These are phyloP conservation scores for Ophiobolus disseminans DNA, from an alignment of 2,329 filamentous ascomycete species.

Conservation along the genomic window DNA sequence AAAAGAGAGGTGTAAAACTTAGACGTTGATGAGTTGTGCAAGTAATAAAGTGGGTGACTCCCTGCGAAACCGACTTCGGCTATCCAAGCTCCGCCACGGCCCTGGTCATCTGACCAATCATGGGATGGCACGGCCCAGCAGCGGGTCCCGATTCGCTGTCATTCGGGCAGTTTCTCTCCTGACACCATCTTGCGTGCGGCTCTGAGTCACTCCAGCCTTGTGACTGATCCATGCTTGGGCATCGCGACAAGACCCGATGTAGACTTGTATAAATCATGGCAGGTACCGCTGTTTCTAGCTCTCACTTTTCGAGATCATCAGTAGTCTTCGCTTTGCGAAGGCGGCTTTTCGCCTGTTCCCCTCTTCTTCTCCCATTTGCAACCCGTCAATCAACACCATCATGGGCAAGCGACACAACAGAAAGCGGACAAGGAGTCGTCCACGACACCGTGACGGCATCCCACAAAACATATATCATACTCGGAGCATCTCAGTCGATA, in stretches of 20 bases:
- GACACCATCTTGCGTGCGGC: slow-evolving; percentile 37
- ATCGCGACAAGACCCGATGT: slow-evolving; percentile 16
- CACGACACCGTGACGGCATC: slow-evolving; percentile 48
- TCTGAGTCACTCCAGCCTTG: slow-evolving; percentile 48
- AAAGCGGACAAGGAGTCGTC: slow-evolving; percentile 52
- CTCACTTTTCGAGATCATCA: slow-evolving; percentile 26
- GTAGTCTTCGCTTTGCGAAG: slow-evolving; percentile 36
- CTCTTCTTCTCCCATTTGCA: slow-evolving; percentile 6
- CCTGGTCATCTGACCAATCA: slow-evolving; percentile 36
- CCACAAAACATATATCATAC: slow-evolving; percentile 33
- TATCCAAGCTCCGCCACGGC: slow-evolving; percentile 29
- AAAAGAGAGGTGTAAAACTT: slow-evolving; percentile 22
- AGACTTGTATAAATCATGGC: slow-evolving; percentile 38
- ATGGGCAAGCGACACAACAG: slow-evolving; percentile 56
- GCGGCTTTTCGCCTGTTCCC: slow-evolving; percentile 36
- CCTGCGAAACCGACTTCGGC: slow-evolving; percentile 29
- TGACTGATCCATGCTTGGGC: slow-evolving; percentile 37
- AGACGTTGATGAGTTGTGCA: slow-evolving; percentile 25
- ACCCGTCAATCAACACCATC: slow-evolving; percentile 9
- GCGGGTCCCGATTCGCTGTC: slow-evolving; percentile 27
- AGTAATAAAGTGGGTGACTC: slow-evolving; percentile 32
- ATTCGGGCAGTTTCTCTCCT: slow-evolving; percentile 23
- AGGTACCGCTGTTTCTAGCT: slow-evolving; percentile 16
- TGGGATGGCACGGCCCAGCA: slow-evolving; percentile 25
- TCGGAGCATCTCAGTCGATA: slow-evolving; percentile 41